Evolutionary conservation across 768 basidiomycete species (phyloP), one percentile per base, ranked within the genome.

Genomic region (Leccinum arenicola): DNA sequence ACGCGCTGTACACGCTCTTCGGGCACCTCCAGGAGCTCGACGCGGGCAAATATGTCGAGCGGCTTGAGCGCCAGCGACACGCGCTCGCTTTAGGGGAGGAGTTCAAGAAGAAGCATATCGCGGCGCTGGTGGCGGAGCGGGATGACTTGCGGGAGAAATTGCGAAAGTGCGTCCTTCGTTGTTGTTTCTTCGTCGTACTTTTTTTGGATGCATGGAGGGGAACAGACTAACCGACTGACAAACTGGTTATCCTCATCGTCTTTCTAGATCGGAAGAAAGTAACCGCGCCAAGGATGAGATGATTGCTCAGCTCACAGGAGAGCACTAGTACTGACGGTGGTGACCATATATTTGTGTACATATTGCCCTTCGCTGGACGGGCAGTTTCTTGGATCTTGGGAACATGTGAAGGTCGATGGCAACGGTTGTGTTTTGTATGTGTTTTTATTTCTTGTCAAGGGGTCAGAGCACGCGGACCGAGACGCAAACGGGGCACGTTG

Each of bases 41-140:
- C 14, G 40, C 74, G 0, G 56, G 61, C 45, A 65, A 68, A 9
- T 74, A 77, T 52, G 68, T 81, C 45, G 59, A 59, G 35, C 73
- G 70, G 54, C 70, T 82, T 38, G 78, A 82, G 59, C 70, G 76
- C 38, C 75, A 74, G 56, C 60, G 69, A 10, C 62, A 63, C 9
- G 76, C 78, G 21, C 68, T 75, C 50, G 73, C 73, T 48, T 71
- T 74, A 48, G 71, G 74, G 25, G 74, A 73, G 14, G 65, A 66
- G 4, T 68, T 66, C 4, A 80, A 79, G 60, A 66, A 66, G 33
- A 65, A 47, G 27, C 48, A 21, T 1, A 66, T 72, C 2, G 55
- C 40, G 4, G n/a, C n/a, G 11, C 9, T 70, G 36, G 31, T n/a
- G 23, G 50, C 45, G 6, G 64, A 68, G 17, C n/a, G 36, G 2